A percentile compares a stretch with the other conserved stretches of the same genome.
Evolutionary conservation across 805 yeast species (phyloP).

Genomic region (Yarrowia yakushimensis): DNA sequence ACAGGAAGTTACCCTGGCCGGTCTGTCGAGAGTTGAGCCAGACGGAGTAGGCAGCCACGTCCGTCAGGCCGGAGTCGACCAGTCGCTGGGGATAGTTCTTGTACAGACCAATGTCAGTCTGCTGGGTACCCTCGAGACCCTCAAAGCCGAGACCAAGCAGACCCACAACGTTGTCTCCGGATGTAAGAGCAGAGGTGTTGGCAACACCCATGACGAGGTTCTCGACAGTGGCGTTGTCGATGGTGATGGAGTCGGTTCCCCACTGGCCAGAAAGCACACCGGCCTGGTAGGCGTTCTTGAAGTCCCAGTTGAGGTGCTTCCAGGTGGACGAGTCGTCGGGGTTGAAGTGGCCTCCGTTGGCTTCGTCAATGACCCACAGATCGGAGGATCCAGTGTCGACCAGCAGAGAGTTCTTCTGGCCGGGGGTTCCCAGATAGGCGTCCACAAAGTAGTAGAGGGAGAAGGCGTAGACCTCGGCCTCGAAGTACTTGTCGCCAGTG

Average conservation of each 20-base stretch:
- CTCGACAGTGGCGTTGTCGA: constrained; percentile 50
- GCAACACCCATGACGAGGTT: constrained; percentile 68
- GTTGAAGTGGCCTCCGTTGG: constrained; percentile 22
- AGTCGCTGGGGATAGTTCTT: constrained; percentile 33
- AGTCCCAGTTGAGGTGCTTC: constrained; percentile 29
- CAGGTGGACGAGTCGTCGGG: constrained; percentile 29
- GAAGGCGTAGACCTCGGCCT: constrained; percentile 24
- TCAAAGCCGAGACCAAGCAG: constrained; percentile 41
- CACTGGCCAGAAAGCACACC: constrained; percentile 47
- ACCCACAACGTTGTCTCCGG: constrained; percentile 33
- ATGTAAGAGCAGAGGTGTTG: constrained; percentile 48
- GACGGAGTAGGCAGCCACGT: constrained; percentile 44
- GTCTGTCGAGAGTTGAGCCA: constrained; percentile 39
- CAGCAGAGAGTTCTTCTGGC: constrained; percentile 50
- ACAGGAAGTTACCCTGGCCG: constrained; percentile 39
- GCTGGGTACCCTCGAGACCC: constrained; percentile 36
- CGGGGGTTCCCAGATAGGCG: constrained; percentile 53
- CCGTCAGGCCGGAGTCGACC: constrained; percentile 41
- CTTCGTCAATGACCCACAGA: constrained; percentile 48
- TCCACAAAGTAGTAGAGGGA: constrained; percentile 28
- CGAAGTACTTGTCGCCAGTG: constrained; percentile 18
- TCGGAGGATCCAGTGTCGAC: constrained; percentile 73
- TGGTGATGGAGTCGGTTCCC: constrained; percentile 56
- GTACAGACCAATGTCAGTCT: constrained; percentile 29
- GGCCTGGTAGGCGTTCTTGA: constrained; percentile 38